A percentile compares a stretch with the other conserved stretches of the same genome.
Conservation (phyloP, 2,329 filamentous ascomycete species). For the Ceratocystis harringtonii region DNA sequence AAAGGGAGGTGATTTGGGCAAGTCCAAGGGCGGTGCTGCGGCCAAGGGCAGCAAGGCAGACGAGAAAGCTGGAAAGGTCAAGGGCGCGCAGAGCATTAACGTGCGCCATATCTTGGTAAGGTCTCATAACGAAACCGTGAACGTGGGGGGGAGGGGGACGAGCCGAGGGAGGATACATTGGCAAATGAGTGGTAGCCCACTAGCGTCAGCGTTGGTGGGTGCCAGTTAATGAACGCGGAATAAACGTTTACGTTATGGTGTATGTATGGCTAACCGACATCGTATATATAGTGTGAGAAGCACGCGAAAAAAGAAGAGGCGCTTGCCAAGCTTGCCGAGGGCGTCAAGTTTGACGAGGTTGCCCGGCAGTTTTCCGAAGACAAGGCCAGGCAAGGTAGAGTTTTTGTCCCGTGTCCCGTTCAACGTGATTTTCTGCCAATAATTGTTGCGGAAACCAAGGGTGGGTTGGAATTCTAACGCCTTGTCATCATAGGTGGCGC, state of each 20-base stretch:
- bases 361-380: conserved; percentile 61
- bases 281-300: conserved; percentile 47
- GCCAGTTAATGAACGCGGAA: not conserved
- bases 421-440: not conserved
- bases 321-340: conserved; percentile 48
- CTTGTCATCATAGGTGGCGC: conserved; percentile 42
- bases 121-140: conserved; percentile 14
- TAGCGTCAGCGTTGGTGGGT: not conserved
- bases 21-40: conserved; percentile 22
- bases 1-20: conserved; percentile 13
- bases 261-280: not conserved
- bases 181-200: not conserved
- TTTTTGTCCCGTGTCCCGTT: not conserved
- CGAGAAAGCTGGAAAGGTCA: conserved; percentile 30
- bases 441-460: not conserved
- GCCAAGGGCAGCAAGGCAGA: conserved; percentile 29
- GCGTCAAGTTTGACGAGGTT: conserved; percentile 60
- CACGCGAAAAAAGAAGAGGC: conserved; percentile 66
- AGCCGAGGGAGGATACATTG: not conserved
- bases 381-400: conserved; percentile 50
- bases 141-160: not conserved
- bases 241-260: not conserved
- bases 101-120: conserved; percentile 54
- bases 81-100: conserved; percentile 54
- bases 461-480: not conserved